Evolutionary conservation across 768 basidiomycete species (phyloP).

Genomic region (Naganishia antarctica): DNA sequence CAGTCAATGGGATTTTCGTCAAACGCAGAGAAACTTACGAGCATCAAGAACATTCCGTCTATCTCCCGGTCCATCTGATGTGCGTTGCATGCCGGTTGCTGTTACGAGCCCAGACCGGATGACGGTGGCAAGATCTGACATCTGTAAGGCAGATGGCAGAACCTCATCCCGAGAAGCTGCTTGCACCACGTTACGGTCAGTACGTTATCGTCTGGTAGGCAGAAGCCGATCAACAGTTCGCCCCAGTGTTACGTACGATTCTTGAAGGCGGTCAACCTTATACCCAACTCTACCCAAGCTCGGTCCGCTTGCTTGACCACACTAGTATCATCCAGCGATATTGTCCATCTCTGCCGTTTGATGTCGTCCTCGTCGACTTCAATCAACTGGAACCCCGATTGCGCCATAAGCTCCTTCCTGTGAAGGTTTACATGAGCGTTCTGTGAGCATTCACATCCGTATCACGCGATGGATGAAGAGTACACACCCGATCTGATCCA

Average conservation of each 20-base stretch:
- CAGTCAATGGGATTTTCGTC: not conserved
- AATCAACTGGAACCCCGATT: not conserved
- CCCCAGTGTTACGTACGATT: not conserved
- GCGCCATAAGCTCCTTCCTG: conserved; percentile 13
- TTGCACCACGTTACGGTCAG: no score
- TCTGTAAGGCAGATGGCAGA: not conserved
- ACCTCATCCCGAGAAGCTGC: not conserved
- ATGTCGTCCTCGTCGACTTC: conserved; percentile 15
- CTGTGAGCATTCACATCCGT: not conserved
- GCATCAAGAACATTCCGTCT: not conserved
- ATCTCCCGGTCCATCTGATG: not conserved
- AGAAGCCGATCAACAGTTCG: no score
- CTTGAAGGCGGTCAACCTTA: not conserved
- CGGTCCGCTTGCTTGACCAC: not conserved
- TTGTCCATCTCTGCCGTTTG: conserved; percentile 1
- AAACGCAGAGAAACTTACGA: not conserved
- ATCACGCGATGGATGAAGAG: not conserved
- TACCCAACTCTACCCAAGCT: conserved; percentile 19
- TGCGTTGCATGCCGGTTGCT: not conserved
- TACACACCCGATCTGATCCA: conserved; percentile 16
- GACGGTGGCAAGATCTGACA: not conserved
- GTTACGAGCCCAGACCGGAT: not conserved
- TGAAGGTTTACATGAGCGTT: not conserved
- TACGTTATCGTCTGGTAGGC: no score
- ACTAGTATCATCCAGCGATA: not conserved